Conservation (phyloP, 495 filamentous ascomycete species). For the Evernia prunastri region DNA sequence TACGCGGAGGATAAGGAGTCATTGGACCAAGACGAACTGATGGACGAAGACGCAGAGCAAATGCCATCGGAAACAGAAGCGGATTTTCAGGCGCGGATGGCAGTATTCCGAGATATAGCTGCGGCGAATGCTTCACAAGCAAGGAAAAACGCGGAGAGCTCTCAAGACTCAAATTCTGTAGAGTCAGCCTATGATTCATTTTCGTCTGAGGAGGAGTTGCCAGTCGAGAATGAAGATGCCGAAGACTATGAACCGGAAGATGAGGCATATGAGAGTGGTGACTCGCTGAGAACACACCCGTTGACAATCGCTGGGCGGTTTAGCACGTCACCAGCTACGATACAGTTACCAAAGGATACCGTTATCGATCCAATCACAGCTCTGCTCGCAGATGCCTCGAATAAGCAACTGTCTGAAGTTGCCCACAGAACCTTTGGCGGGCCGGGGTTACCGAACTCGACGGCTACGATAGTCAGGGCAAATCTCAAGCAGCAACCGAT, state of each 20-base stretch:
- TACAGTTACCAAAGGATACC: constrained; percentile 58
- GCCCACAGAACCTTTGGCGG: constrained; percentile 72
- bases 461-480: constrained; percentile 45
- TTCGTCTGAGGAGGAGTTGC: constrained; percentile 26
- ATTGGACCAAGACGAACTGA: constrained; percentile 30
- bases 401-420: constrained; percentile 63
- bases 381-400: constrained; percentile 58
- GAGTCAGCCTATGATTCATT: neutral
- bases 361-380: constrained; percentile 61
- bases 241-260: constrained; percentile 37
- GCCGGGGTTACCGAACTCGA: constrained; percentile 62
- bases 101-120: constrained; percentile 42
- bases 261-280: constrained; percentile 27
- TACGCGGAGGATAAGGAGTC: constrained; percentile 25
- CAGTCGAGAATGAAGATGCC: constrained; percentile 46
- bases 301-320: constrained; percentile 58
- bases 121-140: constrained; percentile 37
- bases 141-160: neutral
- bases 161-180: neutral
- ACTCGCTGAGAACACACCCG: constrained; percentile 52
- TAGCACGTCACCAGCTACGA: constrained; percentile 60
- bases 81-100: constrained; percentile 26
- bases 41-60: constrained; percentile 23
- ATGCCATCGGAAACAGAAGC: constrained; percentile 9
- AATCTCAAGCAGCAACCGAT: constrained; percentile 60